These are phyloP conservation scores for Metschnikowia santaceciliae DNA, from an alignment of 805 yeast species.

Conservation along the genomic window DNA sequence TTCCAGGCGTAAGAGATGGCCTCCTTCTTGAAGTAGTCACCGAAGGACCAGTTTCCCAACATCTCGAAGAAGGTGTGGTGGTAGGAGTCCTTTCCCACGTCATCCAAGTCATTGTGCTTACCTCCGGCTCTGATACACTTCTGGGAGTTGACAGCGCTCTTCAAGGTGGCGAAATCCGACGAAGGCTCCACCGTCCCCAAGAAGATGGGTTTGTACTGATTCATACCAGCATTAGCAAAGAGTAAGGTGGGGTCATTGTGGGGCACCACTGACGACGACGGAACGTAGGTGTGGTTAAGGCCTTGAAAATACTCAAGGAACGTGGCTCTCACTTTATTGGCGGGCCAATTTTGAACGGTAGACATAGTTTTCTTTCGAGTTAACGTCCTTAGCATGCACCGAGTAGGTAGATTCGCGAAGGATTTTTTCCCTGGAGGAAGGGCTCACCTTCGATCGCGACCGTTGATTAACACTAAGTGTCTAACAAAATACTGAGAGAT, in stretches of 20 bases:
- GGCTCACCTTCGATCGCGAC: not conserved
- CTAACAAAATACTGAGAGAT: not conserved
- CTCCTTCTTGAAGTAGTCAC: conserved; percentile 95
- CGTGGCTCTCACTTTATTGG: conserved; percentile 68
- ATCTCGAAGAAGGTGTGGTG: conserved; percentile 99
- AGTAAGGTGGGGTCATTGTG: conserved; percentile 96
- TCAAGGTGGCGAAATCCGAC: conserved; percentile 76
- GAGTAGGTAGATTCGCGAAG: conserved; percentile 4
- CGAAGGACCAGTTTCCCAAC: conserved; percentile 99
- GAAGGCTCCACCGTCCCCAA: conserved; percentile 96
- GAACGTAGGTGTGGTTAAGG: conserved; percentile 72
- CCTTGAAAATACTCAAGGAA: conserved; percentile 77
- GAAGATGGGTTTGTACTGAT: conserved; percentile 96
- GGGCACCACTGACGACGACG: conserved; percentile 93
- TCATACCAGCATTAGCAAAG: conserved; percentile 99
- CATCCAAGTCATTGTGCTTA: conserved; percentile 96
- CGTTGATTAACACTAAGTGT: not conserved
- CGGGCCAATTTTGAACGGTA: conserved; percentile 33
- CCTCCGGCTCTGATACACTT: conserved; percentile 99
- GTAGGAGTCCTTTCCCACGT: conserved; percentile 95
- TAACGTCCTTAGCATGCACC: conserved; percentile 18
- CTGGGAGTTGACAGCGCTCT: conserved; percentile 92
- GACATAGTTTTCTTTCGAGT: conserved; percentile 16
- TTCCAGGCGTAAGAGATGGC: conserved; percentile 92
- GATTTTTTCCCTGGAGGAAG: conserved; percentile 4